Evolutionary conservation across 192 early-diverging fungal genomes (phyloP).

Genomic region (Powellomyces hirtus): DNA sequence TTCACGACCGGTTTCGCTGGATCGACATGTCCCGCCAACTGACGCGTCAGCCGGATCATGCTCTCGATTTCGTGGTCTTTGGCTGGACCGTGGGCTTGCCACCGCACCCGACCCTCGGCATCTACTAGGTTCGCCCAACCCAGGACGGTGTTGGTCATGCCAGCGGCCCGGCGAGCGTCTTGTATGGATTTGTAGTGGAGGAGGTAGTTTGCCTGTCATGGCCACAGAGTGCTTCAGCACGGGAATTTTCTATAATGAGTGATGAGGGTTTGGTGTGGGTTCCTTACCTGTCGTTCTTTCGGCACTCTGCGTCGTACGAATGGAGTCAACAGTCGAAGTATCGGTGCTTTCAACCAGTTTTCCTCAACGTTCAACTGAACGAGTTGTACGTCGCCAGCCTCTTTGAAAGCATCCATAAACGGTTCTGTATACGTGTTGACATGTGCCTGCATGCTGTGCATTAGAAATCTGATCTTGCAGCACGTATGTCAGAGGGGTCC

Average conservation of each 20-base stretch:
- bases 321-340: conserved; percentile 28
- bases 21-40: not conserved
- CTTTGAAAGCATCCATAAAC: conserved; percentile 32
- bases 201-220: conserved; percentile 31
- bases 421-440: conserved; percentile 29
- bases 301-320: conserved; percentile 33
- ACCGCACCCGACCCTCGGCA: conserved; percentile 32
- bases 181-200: conserved; percentile 33
- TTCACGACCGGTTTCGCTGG: not conserved
- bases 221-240: too few relatives aligned
- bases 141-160: conserved; percentile 43
- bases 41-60: not conserved
- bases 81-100: conserved; percentile 48
- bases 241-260: too few relatives aligned
- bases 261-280: too few relatives aligned
- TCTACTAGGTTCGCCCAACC: conserved; percentile 55
- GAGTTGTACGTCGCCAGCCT: conserved; percentile 9
- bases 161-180: conserved; percentile 20
- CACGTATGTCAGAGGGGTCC: too few relatives aligned
- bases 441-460: conserved; percentile 23
- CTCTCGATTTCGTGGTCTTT: conserved; percentile 31
- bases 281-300: conserved; percentile 14
- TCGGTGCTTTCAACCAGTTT: conserved; percentile 33
- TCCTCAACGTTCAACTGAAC: conserved; percentile 43
- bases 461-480: too few relatives aligned